Evolutionary conservation across 257 asterid genomes (phyloP), one percentile per base, ranked within the genome.

Genomic region (Nicotiana benthamiana): DNA sequence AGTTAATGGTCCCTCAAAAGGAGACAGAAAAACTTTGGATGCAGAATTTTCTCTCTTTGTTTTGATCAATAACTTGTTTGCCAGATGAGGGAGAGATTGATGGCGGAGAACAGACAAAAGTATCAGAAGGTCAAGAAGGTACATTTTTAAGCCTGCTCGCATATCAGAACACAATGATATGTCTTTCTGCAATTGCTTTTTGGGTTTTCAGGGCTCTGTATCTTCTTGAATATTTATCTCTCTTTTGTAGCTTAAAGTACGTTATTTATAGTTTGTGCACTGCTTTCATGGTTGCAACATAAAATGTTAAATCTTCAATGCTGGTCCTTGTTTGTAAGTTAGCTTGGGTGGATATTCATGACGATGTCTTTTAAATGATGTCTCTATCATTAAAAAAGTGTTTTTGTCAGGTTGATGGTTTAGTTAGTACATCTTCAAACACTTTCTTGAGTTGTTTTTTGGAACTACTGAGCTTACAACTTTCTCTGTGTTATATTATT

Each of bases 41-140:
- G 26, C 46, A 27, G 28, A 24, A 53, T 46, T 27, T 32, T 28
- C 17, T 68, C 24, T 57, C 36, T 81, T 68, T 75, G 65, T 79
- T 79, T 27, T 81, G 40, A 83, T 80, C n/a, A 54, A 80, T 80
- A 67, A 81, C 83, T 64, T 87, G 67, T 81, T 83, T 82, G 85
- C 84, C 86, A 96, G 99, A 96, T 94, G 99, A 92, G 99, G 85
- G 99, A 96, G 90, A 91, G 99, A 82, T 86, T 96, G 86, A 94
- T 96, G 98, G 98, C 98, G 13, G 99, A 94, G 89, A 96, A 96
- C 86, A 90, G 99, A 80, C 96, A 92, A 83, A 92, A 90, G 91
- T 96, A 96, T 89, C 99, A 96, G 86, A 90, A 92, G 86, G 97
- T 96, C 79, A 96, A 96, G 91, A 94, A 96, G 98, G 99, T 96